phyloP scores from a whole-genome alignment of 2,329 filamentous ascomycete genomes.

The Claviceps capensis region DNA sequence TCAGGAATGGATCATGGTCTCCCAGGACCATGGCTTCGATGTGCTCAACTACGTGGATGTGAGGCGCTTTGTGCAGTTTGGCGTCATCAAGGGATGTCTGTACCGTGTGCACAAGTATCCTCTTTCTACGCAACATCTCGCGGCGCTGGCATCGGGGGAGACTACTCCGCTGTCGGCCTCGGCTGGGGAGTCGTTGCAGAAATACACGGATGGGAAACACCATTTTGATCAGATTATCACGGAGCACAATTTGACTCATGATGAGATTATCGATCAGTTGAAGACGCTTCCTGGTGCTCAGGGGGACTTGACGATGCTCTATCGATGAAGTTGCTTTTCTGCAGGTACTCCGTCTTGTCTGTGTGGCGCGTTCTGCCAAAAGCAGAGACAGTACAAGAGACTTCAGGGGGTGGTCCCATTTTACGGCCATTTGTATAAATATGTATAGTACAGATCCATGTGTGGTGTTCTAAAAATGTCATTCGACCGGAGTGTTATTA shows the following conservation, averaged over 20 bases:
- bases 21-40: slow-evolving; percentile 50
- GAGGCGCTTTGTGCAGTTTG: slow-evolving; percentile 85
- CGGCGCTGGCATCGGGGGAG: slow-evolving; percentile 40
- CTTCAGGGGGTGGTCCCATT: no score
- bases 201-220: slow-evolving; percentile 61
- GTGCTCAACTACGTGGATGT: slow-evolving; percentile 70
- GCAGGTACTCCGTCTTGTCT: no score
- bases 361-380: no score
- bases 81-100: slow-evolving; percentile 85
- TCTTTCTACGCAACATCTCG: slow-evolving; percentile 50
- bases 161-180: slow-evolving; percentile 20
- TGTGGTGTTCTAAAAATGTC: no score
- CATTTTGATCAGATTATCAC: slow-evolving; percentile 74
- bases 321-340: slow-evolving; percentile 12
- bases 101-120: slow-evolving; percentile 91
- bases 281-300: slow-evolving; percentile 39
- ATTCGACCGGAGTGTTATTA: no score
- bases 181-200: slow-evolving; percentile 40
- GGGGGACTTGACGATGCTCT: slow-evolving; percentile 40
- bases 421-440: no score
- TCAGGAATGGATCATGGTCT: slow-evolving; percentile 71
- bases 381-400: no score
- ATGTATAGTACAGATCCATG: no score
- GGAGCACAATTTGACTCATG: slow-evolving; percentile 56
- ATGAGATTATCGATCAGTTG: slow-evolving; percentile 55